phyloP scores from a whole-genome alignment of 176 grass and related monocot genomes.

The Avena eriantha region DNA sequence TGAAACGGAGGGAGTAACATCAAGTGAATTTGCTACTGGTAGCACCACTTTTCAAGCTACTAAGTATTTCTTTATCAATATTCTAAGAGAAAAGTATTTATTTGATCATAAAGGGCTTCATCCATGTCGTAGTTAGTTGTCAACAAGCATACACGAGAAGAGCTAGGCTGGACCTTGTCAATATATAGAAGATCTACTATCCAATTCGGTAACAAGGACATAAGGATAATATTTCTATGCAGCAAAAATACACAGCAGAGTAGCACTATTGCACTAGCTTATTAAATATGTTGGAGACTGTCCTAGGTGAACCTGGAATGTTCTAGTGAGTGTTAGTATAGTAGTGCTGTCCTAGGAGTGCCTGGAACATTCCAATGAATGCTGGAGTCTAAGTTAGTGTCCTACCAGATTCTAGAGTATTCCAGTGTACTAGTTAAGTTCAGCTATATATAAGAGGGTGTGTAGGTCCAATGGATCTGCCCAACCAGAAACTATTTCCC shows the following conservation, averaged over 20 bases:
- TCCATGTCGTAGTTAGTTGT: conserved; percentile 5
- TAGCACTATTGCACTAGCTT: conserved; percentile 18
- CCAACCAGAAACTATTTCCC: no score
- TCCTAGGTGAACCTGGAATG: no score
- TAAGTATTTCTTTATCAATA: conserved; percentile 2
- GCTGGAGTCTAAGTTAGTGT: no score
- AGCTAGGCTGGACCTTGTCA: conserved; percentile 20
- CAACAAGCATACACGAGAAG: neutral
- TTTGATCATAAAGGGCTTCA: conserved; percentile 10
- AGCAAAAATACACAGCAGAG: conserved; percentile 4
- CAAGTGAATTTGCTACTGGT: neutral
- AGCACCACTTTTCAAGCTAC: conserved; percentile 3
- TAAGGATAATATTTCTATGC: conserved; percentile 15
- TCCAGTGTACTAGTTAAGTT: no score
- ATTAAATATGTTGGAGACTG: conserved; percentile 19
- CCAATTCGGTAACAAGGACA: conserved; percentile 10
- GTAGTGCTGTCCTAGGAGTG: no score
- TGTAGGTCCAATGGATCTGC: no score
- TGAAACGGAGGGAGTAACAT: neutral
- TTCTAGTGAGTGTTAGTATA: no score
- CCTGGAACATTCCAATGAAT: no score
- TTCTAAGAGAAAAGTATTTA: conserved; percentile 32
- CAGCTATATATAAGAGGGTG: no score
- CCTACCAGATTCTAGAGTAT: no score
- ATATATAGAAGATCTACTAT: conserved; percentile 22